Evolutionary conservation across 176 grass and related monocot species (phyloP), one percentile per base, ranked within the genome.

Genomic region (Dendrocalamus sinicus): DNA sequence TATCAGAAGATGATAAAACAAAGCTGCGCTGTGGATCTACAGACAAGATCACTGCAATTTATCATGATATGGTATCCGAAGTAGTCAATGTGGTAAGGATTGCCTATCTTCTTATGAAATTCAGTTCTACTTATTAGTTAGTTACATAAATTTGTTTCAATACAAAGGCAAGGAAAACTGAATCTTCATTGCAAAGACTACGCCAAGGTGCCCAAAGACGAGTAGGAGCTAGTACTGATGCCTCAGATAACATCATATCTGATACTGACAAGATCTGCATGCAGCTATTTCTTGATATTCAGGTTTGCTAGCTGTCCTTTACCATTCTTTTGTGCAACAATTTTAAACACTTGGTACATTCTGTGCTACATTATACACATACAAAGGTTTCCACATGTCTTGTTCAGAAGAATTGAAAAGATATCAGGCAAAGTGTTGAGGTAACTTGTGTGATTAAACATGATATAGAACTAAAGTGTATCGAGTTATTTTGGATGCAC

Each of bases 261-360:
- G 96, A 99, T 30, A 96, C 96, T 47, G 93, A 99, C 51, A 99
- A 99, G 96, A 99, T 99, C 46, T 99, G 96, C 78, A 96, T 92
- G 96, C 96, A 99, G 82, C 86, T 99, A 84, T 99, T 96, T 92
- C 96, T 99, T 89, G 96, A 99, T 39, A 94, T 96, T 88, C 94
- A 99, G 96, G 96, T 99, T 57, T 50, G 10, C 37, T 22, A 63
- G 26, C 70, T 51, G 2, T n/a, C 9, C 20, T 60, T 64, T 13
- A 6, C 12, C 15, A 28, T 80, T 73, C 37, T 19, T 73, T 22
- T 12, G 51, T 13, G 6, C 32, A 40, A 46, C 26, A 43, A 28
- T 41, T 48, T 40, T 52, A 16, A 40, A 19, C 11, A 78, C 24
- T 61, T 17, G 22, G 23, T 28, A 63, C 57, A 26, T 43, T 63